Percentiles rank a stretch among this genome's conserved stretches.
These are phyloP conservation scores for Ilex paraguariensis DNA, from an alignment of 305 asterid genomes.

Conservation along the genomic window DNA sequence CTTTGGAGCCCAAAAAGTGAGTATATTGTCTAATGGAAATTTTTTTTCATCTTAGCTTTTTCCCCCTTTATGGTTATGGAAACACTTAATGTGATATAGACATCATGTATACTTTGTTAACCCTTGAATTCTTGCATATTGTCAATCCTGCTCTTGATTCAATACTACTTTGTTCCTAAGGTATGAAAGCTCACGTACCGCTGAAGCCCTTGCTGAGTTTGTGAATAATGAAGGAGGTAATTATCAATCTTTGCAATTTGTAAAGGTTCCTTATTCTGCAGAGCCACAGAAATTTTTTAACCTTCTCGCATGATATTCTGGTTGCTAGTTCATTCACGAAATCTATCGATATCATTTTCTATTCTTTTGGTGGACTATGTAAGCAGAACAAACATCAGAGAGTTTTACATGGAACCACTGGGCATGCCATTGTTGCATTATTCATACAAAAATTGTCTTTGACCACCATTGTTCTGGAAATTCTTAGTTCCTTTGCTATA, in stretches of 20 bases:
- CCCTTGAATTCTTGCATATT: no score
- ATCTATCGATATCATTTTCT: no score
- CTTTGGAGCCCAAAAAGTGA: conserved; percentile 83
- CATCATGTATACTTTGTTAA: background rate
- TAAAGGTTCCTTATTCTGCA: background rate
- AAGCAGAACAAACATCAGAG: no score
- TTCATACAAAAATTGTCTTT: no score
- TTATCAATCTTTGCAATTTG: background rate
- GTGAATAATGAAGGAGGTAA: conserved; percentile 84
- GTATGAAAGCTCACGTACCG: conserved; percentile 80
- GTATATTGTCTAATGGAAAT: conserved; percentile 10
- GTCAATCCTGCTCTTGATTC: no score
- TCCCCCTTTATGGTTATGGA: background rate
- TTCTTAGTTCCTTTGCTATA: no score
- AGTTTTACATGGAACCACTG: no score
- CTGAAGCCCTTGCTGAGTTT: conserved; percentile 79
- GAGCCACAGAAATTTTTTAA: background rate
- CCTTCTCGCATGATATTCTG: background rate
- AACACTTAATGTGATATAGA: no score
- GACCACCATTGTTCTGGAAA: no score
- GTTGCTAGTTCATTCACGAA: background rate
- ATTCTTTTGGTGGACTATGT: background rate
- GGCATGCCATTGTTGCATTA: no score
- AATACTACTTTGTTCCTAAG: conserved; percentile 23
- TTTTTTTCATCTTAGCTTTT: background rate